These are phyloP conservation scores for Aspergillus tubingensis DNA, from an alignment of 2,329 filamentous ascomycete genomes.

Conservation along the genomic window DNA sequence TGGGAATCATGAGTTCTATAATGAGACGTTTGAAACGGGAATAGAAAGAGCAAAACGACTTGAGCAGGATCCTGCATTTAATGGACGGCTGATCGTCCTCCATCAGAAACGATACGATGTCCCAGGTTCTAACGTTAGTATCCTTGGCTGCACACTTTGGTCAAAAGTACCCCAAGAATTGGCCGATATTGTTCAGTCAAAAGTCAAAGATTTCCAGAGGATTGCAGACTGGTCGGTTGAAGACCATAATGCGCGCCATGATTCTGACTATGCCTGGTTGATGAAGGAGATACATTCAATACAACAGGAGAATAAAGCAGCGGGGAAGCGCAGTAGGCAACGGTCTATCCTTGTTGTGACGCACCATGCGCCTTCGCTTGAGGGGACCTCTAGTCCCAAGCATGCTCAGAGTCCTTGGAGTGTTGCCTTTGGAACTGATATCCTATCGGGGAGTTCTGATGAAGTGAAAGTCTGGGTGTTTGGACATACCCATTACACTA, in stretches of 20 bases:
- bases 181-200: slow-evolving; percentile 43
- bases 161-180: slow-evolving; percentile 50
- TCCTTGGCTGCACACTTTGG: slow-evolving; percentile 63
- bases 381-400: slow-evolving; percentile 53
- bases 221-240: slow-evolving; percentile 56
- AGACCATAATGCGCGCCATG: slow-evolving; percentile 53
- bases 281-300: slow-evolving; percentile 36
- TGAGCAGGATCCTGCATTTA: slow-evolving; percentile 29
- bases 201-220: slow-evolving; percentile 56
- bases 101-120: slow-evolving; percentile 30
- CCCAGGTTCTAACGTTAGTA: slow-evolving; percentile 42
- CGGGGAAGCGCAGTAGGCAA: not conserved
- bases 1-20: slow-evolving; percentile 36
- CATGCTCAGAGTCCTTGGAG: slow-evolving; percentile 51
- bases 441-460: slow-evolving; percentile 33
- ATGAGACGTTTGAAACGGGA: slow-evolving; percentile 21
- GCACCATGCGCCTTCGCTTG: slow-evolving; percentile 59
- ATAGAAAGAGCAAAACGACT: slow-evolving; percentile 29
- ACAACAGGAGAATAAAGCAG: slow-evolving; percentile 12
- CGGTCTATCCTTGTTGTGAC: slow-evolving; percentile 53
- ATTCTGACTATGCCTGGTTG: slow-evolving; percentile 55
- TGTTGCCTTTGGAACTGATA: slow-evolving; percentile 57
- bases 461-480: slow-evolving; percentile 47
- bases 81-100: slow-evolving; percentile 30
- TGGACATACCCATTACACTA: slow-evolving; percentile 50